Evolutionary conservation across 2,329 filamentous ascomycete species (phyloP).

Genomic region (Xylariaceae sp.): DNA sequence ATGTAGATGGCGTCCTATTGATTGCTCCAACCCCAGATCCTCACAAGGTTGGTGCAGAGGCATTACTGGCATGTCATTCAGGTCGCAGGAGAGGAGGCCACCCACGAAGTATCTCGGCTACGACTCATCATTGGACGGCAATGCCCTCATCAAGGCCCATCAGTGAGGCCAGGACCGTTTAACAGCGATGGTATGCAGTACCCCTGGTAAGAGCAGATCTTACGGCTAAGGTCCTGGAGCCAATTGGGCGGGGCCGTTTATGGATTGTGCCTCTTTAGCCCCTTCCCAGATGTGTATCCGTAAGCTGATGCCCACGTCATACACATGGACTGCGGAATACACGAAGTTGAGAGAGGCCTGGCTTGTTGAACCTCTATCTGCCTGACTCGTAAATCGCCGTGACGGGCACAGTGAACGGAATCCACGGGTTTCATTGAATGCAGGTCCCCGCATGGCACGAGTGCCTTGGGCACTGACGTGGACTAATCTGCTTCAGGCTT

Average conservation of each 20-base stretch:
- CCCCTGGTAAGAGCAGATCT: slow-evolving; percentile 14
- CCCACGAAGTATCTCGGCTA: slow-evolving; percentile 1
- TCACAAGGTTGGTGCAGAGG: slow-evolving; percentile 16
- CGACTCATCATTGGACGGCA: slow-evolving; percentile 12
- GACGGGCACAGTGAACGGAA: slow-evolving; percentile 6
- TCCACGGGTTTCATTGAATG: slow-evolving; percentile 16
- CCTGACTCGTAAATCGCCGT: slow-evolving; percentile 3
- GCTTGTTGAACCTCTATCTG: neutral
- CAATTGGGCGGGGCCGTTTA: slow-evolving; percentile 5
- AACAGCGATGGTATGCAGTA: slow-evolving; percentile 13
- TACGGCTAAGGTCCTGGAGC: slow-evolving; percentile 9
- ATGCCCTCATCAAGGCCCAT: slow-evolving; percentile 8
- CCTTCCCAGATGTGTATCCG: slow-evolving; percentile 6
- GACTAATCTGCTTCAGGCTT: slow-evolving; percentile 19
- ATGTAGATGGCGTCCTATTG: slow-evolving; percentile 19
- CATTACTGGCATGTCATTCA: slow-evolving; percentile 15
- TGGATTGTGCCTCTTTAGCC: slow-evolving; percentile 1
- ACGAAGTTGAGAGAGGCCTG: neutral
- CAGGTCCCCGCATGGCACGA: slow-evolving; percentile 27
- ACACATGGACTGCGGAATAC: neutral
- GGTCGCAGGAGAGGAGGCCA: slow-evolving; percentile 14
- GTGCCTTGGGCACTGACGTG: slow-evolving; percentile 19
- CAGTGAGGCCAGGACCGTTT: slow-evolving; percentile 12
- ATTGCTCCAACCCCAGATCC: slow-evolving; percentile 18
- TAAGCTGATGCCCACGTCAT: slow-evolving; percentile 13